Conservation (phyloP, 2,329 filamentous ascomycete species). For the Saccharata proteae region DNA sequence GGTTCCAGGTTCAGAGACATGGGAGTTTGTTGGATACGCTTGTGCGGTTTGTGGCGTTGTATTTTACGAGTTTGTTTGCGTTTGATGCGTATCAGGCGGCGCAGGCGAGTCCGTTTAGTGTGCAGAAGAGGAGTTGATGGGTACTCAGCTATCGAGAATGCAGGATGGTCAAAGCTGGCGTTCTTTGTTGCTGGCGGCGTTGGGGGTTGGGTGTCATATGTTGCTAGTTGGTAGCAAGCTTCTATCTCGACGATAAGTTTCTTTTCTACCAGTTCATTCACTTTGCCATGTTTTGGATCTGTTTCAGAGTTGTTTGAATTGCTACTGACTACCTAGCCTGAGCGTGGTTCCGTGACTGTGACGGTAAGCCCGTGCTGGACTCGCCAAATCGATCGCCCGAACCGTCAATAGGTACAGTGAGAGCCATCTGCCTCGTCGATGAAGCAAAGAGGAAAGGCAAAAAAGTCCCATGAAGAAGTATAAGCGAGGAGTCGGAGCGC, state of each 20-base stretch:
- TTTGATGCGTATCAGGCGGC: constrained; percentile 33
- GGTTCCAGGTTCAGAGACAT: constrained; percentile 17
- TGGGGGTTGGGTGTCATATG: constrained; percentile 2
- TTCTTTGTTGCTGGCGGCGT: neutral
- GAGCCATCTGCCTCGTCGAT: neutral
- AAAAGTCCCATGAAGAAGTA: neutral
- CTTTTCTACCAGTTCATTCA: neutral
- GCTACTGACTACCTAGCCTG: neutral
- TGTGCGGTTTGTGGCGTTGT: constrained; percentile 34
- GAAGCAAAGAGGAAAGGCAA: neutral
- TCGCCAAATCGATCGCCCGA: too few species aligned
- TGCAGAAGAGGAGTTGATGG: constrained; percentile 15
- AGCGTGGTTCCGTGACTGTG: neutral
- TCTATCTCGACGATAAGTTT: too few species aligned
- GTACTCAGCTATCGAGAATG: neutral
- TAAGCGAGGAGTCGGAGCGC: too few species aligned
- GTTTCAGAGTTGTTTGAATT: neutral
- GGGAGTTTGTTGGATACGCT: constrained; percentile 27
- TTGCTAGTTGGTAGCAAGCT: neutral
- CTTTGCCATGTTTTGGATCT: neutral
- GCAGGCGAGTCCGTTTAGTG: constrained; percentile 31
- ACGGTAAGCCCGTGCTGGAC: too few species aligned
- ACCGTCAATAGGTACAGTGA: too few species aligned
- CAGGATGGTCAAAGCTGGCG: neutral
- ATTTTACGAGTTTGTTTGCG: constrained; percentile 32